A percentile compares a stretch with the other conserved stretches of the same genome.
Evolutionary conservation across 352 stramenopile genomes (phyloP).

Genomic region (Halophytophthora polymorphica): DNA sequence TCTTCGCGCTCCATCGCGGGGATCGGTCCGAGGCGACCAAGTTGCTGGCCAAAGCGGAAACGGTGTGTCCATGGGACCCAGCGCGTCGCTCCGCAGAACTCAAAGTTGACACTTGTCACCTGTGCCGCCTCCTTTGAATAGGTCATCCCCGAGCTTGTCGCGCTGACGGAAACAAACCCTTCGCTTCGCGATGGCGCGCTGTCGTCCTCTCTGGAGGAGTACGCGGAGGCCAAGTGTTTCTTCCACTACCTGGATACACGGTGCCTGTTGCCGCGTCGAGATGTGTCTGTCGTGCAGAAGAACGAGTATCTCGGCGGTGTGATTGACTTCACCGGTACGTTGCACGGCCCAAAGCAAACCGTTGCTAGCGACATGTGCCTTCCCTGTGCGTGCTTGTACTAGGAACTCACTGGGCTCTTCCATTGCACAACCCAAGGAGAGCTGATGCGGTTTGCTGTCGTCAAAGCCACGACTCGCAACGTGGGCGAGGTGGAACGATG

Average conservation of each 20-base stretch:
- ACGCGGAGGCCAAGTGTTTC: conserved; percentile 93
- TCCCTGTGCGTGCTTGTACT: too few species aligned
- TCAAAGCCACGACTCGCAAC: conserved; percentile 86
- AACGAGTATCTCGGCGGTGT: conserved; percentile 95
- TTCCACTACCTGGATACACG: conserved; percentile 72
- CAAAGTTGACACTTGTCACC: too few species aligned
- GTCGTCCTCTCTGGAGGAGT: conserved; percentile 91
- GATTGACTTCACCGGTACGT: conserved; percentile 91
- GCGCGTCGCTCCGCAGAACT: too few species aligned
- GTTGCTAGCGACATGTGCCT: conserved; percentile 17
- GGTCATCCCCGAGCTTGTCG: conserved; percentile 75
- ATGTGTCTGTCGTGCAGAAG: conserved; percentile 53
- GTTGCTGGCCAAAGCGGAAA: conserved; percentile 51
- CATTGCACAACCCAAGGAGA: conserved; percentile 54
- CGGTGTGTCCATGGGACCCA: conserved; percentile 17
- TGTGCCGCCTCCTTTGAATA: conserved; percentile 8
- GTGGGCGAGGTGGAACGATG: conserved; percentile 76
- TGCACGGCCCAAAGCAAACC: neutral
- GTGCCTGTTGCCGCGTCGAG: conserved; percentile 48
- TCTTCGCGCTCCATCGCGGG: conserved; percentile 92
- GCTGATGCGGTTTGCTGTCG: conserved; percentile 85
- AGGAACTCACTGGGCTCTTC: neutral
- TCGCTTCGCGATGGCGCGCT: conserved; percentile 79
- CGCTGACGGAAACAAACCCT: conserved; percentile 79
- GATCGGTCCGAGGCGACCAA: conserved; percentile 57